Base-by-base conservation (phyloP, 148 eudicot species). In the Nepenthes gracilis region DNA sequence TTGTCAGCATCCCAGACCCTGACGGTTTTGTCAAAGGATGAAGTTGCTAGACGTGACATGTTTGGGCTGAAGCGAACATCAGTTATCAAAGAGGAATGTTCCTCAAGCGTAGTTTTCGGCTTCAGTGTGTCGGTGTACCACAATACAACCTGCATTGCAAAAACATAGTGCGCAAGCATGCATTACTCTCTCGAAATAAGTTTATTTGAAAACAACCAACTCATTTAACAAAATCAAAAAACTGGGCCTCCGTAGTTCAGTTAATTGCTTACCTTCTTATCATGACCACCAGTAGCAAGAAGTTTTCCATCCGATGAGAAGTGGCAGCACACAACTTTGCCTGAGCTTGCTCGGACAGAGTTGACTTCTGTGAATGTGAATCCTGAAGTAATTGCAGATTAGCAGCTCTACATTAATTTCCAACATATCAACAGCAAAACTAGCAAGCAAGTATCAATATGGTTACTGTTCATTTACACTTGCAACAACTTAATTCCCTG, bases 241-340 rank as follows among this genome's bases (percentile, higher is more conserved):
- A 40, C 4, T 3, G 8, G 43, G 53, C 53, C 53, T n/a, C 11
- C 13, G 11, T 11, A 11, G 11, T 2, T 49, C 53, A 49, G n/a
- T 10, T 5, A 49, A 11, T 45, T 45, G 57, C 57, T 47, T 38
- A 76, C 97, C 92, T 83, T 90, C 70, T 87, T 87, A 74, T 90
- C 97, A 60, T 90, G 97, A 57, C 92, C 95, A 49, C 97, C 97
- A 72, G 80, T 87, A 54, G 97, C 97, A 59, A 90, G 97, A 72
- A 90, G 72, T 70, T 90, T 90, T 61, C 97, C 97, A 72, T 90
- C 97, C 9, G 92, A 75, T 35, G 97, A 90, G 70, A 90, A 90
- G 69, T 90, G 95, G 70, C 97, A 90, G 64, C 97, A 90, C n/a
- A 66, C 82, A 60, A 90, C 88, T 74, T 87, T 90, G 75, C 67